Evolutionary conservation across 139 green algal genomes (phyloP).

Genomic region (Haematococcus lacustris): DNA sequence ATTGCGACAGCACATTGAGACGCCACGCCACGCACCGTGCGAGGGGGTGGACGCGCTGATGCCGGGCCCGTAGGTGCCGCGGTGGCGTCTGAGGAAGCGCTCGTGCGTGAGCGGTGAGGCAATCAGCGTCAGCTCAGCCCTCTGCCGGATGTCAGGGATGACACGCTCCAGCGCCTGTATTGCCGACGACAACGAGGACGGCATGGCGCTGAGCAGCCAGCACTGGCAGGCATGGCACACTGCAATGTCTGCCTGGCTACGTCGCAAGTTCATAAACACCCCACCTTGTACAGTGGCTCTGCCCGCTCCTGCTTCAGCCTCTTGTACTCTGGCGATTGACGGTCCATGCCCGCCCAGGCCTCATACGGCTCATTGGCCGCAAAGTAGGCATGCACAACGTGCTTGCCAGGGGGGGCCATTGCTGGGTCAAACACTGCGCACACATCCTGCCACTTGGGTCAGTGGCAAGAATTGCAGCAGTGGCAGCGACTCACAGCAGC

Average conservation of each 20-base stretch:
- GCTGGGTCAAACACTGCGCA: slow-evolving; percentile 50
- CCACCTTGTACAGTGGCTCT: slow-evolving; percentile 52
- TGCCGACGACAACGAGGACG: too few species aligned
- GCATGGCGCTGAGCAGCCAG: too few species aligned
- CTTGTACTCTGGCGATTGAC: slow-evolving; percentile 51
- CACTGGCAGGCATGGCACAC: too few species aligned
- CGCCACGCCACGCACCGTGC: too few species aligned
- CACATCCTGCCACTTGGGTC: too few species aligned
- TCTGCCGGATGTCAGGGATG: slow-evolving; percentile 69
- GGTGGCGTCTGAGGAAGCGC: slow-evolving; percentile 59
- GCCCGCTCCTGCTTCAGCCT: slow-evolving; percentile 66
- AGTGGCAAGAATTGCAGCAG: too few species aligned
- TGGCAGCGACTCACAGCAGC: too few species aligned
- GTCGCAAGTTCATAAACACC: too few species aligned
- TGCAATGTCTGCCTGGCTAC: too few species aligned
- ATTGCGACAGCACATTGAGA: too few species aligned
- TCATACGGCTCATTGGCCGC: slow-evolving; percentile 75
- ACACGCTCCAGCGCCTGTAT: slow-evolving; percentile 62
- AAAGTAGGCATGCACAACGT: slow-evolving; percentile 55
- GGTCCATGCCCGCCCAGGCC: slow-evolving; percentile 62
- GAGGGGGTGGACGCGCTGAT: slow-evolving; percentile 43
- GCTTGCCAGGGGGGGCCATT: slow-evolving; percentile 57
- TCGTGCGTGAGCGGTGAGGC: slow-evolving; percentile 75
- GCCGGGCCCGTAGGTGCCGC: slow-evolving; percentile 66
- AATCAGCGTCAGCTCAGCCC: slow-evolving; percentile 56